These are phyloP conservation scores for Cydonia oblonga DNA, from an alignment of 331 rosid genomes.

Conservation along the genomic window DNA sequence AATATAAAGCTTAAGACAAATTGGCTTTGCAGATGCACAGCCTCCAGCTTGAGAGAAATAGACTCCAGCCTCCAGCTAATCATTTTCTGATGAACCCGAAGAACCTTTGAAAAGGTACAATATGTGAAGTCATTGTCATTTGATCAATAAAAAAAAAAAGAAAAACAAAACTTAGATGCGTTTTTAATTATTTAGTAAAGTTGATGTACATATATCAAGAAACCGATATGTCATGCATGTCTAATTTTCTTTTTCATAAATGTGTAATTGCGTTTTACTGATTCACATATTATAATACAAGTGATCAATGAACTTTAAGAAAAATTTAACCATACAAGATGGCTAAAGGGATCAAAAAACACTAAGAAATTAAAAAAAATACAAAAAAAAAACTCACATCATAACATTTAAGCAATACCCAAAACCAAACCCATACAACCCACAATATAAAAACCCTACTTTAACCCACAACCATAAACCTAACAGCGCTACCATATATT, in stretches of 20 bases:
- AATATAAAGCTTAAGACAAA: background rate
- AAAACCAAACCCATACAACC: background rate
- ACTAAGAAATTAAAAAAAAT: background rate
- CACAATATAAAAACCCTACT: background rate
- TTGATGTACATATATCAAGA: background rate
- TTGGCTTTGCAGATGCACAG: background rate
- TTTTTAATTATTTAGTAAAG: background rate
- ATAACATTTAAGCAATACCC: background rate
- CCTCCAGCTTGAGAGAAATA: background rate
- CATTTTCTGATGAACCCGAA: background rate
- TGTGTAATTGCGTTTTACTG: fast-evolving
- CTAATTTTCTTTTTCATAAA: too few species aligned
- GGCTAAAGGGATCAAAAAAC: background rate
- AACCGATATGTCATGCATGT: background rate
- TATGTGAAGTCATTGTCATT: background rate
- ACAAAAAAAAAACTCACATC: background rate
- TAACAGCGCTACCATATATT: background rate
- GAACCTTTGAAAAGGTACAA: background rate
- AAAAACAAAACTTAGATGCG: background rate
- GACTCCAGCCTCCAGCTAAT: background rate
- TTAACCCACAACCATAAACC: background rate
- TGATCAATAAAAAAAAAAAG: background rate
- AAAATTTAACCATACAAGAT: background rate
- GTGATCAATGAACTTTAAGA: too few species aligned
- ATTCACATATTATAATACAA: too few species aligned